These are phyloP conservation scores for Fusarium coicis DNA, from an alignment of 2,329 filamentous ascomycete genomes.

Conservation along the genomic window DNA sequence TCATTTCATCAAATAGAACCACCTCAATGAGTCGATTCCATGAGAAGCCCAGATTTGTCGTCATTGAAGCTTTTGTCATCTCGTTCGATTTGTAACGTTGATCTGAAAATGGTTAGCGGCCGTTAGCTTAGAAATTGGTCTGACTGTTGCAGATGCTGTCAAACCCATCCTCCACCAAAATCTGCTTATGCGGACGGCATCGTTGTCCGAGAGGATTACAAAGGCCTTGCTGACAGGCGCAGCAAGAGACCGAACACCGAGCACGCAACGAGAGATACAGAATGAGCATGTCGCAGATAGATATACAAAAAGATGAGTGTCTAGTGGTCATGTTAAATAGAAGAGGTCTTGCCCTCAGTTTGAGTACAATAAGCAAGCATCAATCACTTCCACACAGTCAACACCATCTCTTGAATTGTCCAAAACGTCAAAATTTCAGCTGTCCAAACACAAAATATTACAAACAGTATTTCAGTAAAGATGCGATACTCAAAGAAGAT, in stretches of 20 bases:
- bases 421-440: background rate
- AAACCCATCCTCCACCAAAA: background rate
- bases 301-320: background rate
- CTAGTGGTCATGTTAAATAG: background rate
- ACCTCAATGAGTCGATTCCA: background rate
- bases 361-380: background rate
- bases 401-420: background rate
- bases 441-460: rapidly evolving
- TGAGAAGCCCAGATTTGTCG: background rate
- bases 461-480: background rate
- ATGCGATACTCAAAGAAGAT: slow-evolving; percentile 27
- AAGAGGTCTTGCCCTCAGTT: background rate
- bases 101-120: background rate
- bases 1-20: background rate
- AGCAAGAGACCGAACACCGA: slow-evolving; percentile 26
- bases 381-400: background rate
- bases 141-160: background rate
- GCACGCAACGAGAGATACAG: background rate
- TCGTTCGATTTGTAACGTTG: slow-evolving; percentile 13
- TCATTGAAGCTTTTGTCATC: slow-evolving; percentile 21
- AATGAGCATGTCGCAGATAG: background rate
- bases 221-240: slow-evolving; percentile 11
- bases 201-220: slow-evolving; percentile 18
- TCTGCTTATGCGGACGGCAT: slow-evolving; percentile 3
- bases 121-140: slow-evolving; percentile 25